These are phyloP conservation scores for Cercospora sp. DNA, from an alignment of 2,329 filamentous ascomycete species.

Conservation along the genomic window DNA sequence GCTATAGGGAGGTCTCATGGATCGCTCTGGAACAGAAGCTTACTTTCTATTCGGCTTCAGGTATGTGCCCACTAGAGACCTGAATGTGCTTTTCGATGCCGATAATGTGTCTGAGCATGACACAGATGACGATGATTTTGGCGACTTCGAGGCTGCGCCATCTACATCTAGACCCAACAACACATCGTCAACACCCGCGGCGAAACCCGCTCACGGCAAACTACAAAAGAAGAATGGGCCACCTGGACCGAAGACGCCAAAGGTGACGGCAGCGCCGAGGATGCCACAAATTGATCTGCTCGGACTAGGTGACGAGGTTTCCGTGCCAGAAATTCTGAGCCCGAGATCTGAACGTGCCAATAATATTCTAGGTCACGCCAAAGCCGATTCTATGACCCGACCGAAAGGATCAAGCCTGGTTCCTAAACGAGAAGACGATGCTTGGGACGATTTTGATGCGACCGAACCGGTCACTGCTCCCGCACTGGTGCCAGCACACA, in stretches of 20 bases:
- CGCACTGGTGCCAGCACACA: not conserved
- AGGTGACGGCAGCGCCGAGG: conserved; percentile 1
- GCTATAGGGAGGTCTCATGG: not conserved
- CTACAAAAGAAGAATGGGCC: conserved; percentile 15
- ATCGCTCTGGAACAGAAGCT: not conserved
- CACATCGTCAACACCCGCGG: not conserved
- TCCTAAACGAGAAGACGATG: conserved; percentile 26
- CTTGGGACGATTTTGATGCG: conserved; percentile 50
- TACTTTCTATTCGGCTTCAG: not conserved
- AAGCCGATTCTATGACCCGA: conserved; percentile 21
- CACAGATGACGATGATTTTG: conserved; percentile 38
- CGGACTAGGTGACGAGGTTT: conserved; percentile 31
- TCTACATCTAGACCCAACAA: not conserved
- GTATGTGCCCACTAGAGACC: conserved; percentile 28
- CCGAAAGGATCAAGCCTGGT: conserved; percentile 16
- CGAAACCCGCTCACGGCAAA: conserved; percentile 5
- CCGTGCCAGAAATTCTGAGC: conserved; percentile 19
- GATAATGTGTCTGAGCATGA: conserved; percentile 34
- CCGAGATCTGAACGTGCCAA: conserved; percentile 18
- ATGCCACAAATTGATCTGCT: conserved; percentile 35
- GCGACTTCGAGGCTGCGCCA: conserved; percentile 36
- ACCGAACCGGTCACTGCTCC: conserved; percentile 20
- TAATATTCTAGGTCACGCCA: conserved; percentile 13
- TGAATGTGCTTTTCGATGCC: conserved; percentile 40
- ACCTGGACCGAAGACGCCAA: not conserved